Percentiles rank a stretch among this genome's conserved stretches.
Evolutionary conservation across 2,329 filamentous ascomycete genomes (phyloP).

Genomic region (Penicillium crustosum): DNA sequence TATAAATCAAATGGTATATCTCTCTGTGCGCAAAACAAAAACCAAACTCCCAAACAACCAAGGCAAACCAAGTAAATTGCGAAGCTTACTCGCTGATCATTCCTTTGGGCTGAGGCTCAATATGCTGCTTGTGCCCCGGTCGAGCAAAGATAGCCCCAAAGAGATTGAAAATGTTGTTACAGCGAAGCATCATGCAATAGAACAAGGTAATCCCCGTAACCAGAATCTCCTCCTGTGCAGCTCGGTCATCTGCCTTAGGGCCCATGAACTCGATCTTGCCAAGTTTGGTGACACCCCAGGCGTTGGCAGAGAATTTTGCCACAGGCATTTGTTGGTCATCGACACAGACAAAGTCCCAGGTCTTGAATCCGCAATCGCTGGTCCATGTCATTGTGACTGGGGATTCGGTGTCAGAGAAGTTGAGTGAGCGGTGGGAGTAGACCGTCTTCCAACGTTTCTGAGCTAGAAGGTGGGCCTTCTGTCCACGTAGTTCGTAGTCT

Average conservation of each 20-base stretch:
- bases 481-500: conserved; percentile 28
- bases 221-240: conserved; percentile 31
- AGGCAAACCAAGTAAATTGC: background rate
- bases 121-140: conserved; percentile 18
- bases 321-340: conserved; percentile 31
- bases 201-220: conserved; percentile 31
- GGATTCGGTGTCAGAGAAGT: conserved; percentile 20
- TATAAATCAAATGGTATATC: conserved; percentile 1
- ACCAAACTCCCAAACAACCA: background rate
- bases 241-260: conserved; percentile 11
- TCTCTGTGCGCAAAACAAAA: background rate
- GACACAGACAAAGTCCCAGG: conserved; percentile 34
- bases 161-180: conserved; percentile 25
- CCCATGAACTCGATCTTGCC: conserved; percentile 32
- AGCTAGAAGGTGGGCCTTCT: conserved; percentile 24
- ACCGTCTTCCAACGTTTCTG: conserved; percentile 28
- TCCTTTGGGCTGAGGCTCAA: background rate
- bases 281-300: conserved; percentile 28
- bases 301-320: conserved; percentile 27
- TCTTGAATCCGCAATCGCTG: conserved; percentile 26
- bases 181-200: conserved; percentile 28
- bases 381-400: conserved; percentile 32
- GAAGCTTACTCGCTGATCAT: background rate
- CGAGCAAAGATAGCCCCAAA: conserved; percentile 27
- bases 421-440: conserved; percentile 31